phyloP scores from a whole-genome alignment of 2,329 filamentous ascomycete genomes.

The Fusarium abutilonis region DNA sequence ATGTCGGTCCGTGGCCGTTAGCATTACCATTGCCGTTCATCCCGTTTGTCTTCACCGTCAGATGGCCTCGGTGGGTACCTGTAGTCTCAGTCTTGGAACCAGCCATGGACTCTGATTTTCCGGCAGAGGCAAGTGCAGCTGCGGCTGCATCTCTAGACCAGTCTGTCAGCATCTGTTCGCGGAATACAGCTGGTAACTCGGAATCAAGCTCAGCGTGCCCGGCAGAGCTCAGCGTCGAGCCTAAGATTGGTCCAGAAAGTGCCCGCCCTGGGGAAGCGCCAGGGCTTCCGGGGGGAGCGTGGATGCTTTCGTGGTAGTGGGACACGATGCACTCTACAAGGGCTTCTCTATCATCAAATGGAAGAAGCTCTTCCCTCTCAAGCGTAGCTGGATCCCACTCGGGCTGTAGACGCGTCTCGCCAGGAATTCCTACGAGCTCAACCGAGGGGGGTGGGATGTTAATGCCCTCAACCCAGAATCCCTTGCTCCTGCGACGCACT shows the following conservation, averaged over 20 bases:
- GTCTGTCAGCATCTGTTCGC: constrained; percentile 78
- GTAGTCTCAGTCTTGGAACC: constrained; percentile 76
- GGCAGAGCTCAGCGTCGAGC: constrained; percentile 55
- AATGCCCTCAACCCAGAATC: constrained; percentile 82
- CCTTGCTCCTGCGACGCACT: constrained; percentile 73
- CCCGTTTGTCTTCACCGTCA: constrained; percentile 62
- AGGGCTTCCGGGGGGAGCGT: constrained; percentile 75
- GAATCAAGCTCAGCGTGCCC: constrained; percentile 54
- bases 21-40: constrained; percentile 51
- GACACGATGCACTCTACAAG: constrained; percentile 79
- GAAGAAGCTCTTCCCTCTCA: constrained; percentile 71
- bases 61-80: constrained; percentile 61
- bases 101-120: constrained; percentile 77
- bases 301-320: constrained; percentile 71
- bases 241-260: constrained; percentile 70
- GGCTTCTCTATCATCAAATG: constrained; percentile 77
- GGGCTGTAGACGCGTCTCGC: constrained; percentile 55
- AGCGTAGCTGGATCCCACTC: constrained; percentile 63
- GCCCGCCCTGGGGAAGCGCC: constrained; percentile 73
- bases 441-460: constrained; percentile 74
- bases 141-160: constrained; percentile 84
- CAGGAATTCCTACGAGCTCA: constrained; percentile 67
- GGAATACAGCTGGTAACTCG: constrained; percentile 73
- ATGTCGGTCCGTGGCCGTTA: constrained; percentile 52
- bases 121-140: constrained; percentile 72